Conservation (phyloP, 2,329 filamentous ascomycete species). For the Rutstroemia sp. region DNA sequence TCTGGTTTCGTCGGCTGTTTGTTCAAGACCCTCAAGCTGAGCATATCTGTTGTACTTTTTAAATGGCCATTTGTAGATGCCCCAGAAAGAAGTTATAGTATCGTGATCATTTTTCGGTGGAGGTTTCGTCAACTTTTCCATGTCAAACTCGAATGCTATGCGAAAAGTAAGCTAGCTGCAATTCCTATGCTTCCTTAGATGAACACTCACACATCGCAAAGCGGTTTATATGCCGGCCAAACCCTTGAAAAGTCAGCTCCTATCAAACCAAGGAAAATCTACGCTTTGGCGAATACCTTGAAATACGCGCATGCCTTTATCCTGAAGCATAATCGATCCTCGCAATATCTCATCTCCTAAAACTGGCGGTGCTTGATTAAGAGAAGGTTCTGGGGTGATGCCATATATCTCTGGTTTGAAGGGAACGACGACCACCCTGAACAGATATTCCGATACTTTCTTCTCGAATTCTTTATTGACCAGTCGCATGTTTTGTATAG, state of each 20-base stretch:
- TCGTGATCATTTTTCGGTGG: constrained; percentile 50
- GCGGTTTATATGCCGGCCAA: constrained; percentile 51
- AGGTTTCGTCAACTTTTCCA: constrained; percentile 41
- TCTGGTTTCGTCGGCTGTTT: constrained; percentile 54
- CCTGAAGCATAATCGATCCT: constrained; percentile 27
- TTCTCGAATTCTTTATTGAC: constrained; percentile 52
- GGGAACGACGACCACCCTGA: constrained; percentile 56
- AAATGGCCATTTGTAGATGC: constrained; percentile 57
- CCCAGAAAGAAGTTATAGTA: constrained; percentile 52
- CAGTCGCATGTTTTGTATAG: constrained; percentile 53
- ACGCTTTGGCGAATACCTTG: constrained; percentile 31
- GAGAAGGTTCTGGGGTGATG: constrained; percentile 34
- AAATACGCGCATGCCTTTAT: constrained; percentile 53
- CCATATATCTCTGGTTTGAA: constrained; percentile 59
- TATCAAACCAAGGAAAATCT: neutral
- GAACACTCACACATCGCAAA: constrained; percentile 47
- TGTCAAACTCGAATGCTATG: constrained; percentile 53
- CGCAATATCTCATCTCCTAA: neutral
- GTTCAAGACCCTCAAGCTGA: constrained; percentile 51
- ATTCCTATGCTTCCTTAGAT: neutral
- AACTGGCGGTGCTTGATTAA: neutral
- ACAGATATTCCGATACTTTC: constrained; percentile 50
- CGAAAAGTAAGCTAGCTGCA: neutral
- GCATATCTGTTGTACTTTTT: constrained; percentile 51
- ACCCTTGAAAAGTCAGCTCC: constrained; percentile 26